Evolutionary conservation across 192 early-diverging fungal species (phyloP), one percentile per base, ranked within the genome.

Genomic region (Mortierella hygrophila): DNA sequence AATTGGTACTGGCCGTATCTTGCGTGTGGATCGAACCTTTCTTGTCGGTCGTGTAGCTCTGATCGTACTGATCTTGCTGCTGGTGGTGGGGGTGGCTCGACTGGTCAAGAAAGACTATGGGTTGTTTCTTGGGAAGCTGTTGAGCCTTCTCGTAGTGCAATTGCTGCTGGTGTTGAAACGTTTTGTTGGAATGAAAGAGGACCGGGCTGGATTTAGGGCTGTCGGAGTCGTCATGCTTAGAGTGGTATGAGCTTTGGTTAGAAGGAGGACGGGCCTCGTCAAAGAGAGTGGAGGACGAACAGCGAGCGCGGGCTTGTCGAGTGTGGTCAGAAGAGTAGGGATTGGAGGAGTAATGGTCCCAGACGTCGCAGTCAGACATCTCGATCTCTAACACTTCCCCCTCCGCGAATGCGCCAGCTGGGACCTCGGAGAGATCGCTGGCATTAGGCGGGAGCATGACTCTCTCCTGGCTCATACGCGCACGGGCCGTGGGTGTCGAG

Each of bases 281-380:
- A 75, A 81, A 86, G 4, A 86, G 72, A 7, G 84, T 86, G 15
- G 84, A 86, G 18, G 84, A 86, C 6, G 84, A 86, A 55, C 84
- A 81, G 26, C 84, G 84, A 29, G 84, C 79, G 29, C 74, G 55
- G 1, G 79, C 70, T 10, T 68, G 35, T 37, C 84, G 79, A 21
- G 78, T 47, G 13, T 55, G 75, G 8, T 69, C 54, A 4, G 74
- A 16, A 6, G 70, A 68, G 72, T 68, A 72, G 29, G 55, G 44
- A 42, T 72, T 29, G 71, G 71, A 72, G 29, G 70, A 65, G 29
- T 69, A 65, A 2, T 80, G 71, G 26, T 75, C 42, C 57, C 75
- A 38, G 2, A 29, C 21, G 23, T 76, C 74, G 68, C n/a, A 26
- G 44, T 77, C 69, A 13, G 74, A 70, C 40, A 68, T 54, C 5